Conservation (phyloP, 768 basidiomycete genomes). For the Boletus vermiculosoides region DNA sequence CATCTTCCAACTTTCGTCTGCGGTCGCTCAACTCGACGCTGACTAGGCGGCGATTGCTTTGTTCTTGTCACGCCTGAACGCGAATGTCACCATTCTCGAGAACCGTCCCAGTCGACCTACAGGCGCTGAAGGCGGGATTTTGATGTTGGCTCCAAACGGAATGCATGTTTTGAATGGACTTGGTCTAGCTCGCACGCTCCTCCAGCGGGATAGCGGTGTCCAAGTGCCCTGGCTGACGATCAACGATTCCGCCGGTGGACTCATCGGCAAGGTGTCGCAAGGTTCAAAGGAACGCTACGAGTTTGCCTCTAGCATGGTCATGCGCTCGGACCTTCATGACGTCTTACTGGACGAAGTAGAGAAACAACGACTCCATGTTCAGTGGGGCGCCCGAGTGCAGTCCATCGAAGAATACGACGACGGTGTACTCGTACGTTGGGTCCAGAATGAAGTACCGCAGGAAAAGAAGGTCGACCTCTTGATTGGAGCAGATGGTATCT, state of each 20-base stretch:
- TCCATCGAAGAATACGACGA: slow-evolving; percentile 25
- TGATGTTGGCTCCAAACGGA: slow-evolving; percentile 32
- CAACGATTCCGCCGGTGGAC: slow-evolving; percentile 20
- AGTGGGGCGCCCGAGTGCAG: slow-evolving; percentile 25
- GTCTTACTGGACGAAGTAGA: slow-evolving; percentile 32
- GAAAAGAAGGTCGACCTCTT: slow-evolving; percentile 31
- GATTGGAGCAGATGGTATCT: slow-evolving; percentile 33
- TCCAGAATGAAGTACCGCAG: slow-evolving; percentile 16
- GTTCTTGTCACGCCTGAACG: slow-evolving; percentile 26
- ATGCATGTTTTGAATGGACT: slow-evolving; percentile 30
- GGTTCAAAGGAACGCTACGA: slow-evolving; percentile 29
- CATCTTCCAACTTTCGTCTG: background rate
- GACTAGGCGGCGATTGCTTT: slow-evolving; percentile 23
- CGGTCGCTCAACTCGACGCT: background rate
- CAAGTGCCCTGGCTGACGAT: slow-evolving; percentile 22
- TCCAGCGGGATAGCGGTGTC: slow-evolving; percentile 21
- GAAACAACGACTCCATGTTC: slow-evolving; percentile 15
- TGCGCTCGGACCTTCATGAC: slow-evolving; percentile 33
- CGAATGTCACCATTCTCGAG: slow-evolving; percentile 24
- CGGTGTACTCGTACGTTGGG: slow-evolving; percentile 29
- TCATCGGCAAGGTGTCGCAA: slow-evolving; percentile 25
- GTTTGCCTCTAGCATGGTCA: slow-evolving; percentile 25
- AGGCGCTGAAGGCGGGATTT: slow-evolving; percentile 23
- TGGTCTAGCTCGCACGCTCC: slow-evolving; percentile 22
- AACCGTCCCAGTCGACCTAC: slow-evolving; percentile 17